Base-by-base conservation (phyloP, 345 rosid genomes). In the Acer negundo region DNA sequence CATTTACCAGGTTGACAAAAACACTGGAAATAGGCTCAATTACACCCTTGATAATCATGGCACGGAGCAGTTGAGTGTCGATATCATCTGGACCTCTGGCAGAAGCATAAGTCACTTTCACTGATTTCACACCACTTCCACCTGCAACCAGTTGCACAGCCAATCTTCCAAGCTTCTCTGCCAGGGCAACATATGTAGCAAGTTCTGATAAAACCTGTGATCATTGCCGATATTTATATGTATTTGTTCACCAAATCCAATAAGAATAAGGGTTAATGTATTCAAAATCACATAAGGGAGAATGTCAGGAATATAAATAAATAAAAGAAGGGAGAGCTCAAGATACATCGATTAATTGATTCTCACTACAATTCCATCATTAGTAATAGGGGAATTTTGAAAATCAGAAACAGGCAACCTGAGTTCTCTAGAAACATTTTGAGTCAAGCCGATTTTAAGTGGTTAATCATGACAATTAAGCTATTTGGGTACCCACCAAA, bases 141-240 rank as follows among this genome's bases (percentile, higher is more conserved):
- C 97, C 92, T 0, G 90, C 87, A 73, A 93, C 93, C 62, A 91
- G 81, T 73, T 91, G 96, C 62, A 87, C 90, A 35, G 92, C 94
- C 74, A 90, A 63, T 75, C 89, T 82, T 8, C 90, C 91, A 35
- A 87, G 90, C 81, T 90, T 92, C 84, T 89, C 92, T 0, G 91
- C 85, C 12, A 90, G 88, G 38, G 74, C 63, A 72, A 90, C 86
- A 79, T 72, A 93, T 28, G 96, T 92, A 40, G 85, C 81, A 70
- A 91, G 88, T 70, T 93, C 96, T 6, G 80, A 66, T 46, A 91
- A 61, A 59, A 90, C 93, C 91, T 89, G 81, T 8, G 67, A 80
- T 67, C 73, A 63, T 42, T 20, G 22, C 62, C n/a, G 46, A 77
- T 49, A 23, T 7, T 71, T 66, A 67, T 70, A 35, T 67, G 74